Evolutionary conservation across 208 protist species (phyloP).

Genomic region (Trypanosoma grayi): DNA sequence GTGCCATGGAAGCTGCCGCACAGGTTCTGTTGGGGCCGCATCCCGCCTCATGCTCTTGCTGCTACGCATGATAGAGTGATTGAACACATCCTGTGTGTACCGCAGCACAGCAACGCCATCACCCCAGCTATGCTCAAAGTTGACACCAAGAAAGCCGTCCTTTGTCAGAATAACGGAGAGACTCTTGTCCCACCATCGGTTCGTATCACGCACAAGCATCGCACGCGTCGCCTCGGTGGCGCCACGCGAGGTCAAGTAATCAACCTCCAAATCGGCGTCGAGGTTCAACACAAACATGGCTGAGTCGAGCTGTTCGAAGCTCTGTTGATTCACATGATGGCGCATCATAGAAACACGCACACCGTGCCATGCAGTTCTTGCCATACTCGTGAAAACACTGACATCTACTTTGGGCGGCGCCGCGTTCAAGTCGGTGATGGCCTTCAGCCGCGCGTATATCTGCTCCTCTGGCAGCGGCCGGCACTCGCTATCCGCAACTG

Average conservation of each 20-base stretch:
- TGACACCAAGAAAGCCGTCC: conserved; percentile 52
- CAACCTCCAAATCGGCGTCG: conserved; percentile 50
- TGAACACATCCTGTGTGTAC: conserved; percentile 69
- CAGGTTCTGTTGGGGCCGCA: conserved; percentile 22
- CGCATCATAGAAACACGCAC: conserved; percentile 56
- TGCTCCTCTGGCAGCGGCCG: conserved; percentile 62
- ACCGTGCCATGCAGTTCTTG: conserved; percentile 63
- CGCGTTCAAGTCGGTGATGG: conserved; percentile 42
- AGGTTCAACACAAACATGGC: conserved; percentile 84
- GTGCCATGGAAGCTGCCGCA: conserved; percentile 52
- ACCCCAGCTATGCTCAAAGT: conserved; percentile 81
- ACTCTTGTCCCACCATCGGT: conserved; percentile 91
- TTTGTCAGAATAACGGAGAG: conserved; percentile 65
- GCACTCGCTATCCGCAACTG: conserved; percentile 67
- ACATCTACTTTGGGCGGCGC: conserved; percentile 43
- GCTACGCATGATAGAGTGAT: conserved; percentile 41
- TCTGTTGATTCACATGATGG: conserved; percentile 47
- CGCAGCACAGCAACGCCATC: conserved; percentile 63
- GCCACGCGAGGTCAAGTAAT: conserved; percentile 36
- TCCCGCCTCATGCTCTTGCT: conserved; percentile 21
- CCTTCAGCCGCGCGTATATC: conserved; percentile 73
- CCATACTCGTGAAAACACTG: conserved; percentile 58
- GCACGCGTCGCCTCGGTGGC: conserved; percentile 28
- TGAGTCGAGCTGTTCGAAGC: conserved; percentile 67
- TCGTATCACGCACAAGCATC: conserved; percentile 33